Conservation (phyloP, 2,329 filamentous ascomycete genomes). For the Blumeria graminis region DNA sequence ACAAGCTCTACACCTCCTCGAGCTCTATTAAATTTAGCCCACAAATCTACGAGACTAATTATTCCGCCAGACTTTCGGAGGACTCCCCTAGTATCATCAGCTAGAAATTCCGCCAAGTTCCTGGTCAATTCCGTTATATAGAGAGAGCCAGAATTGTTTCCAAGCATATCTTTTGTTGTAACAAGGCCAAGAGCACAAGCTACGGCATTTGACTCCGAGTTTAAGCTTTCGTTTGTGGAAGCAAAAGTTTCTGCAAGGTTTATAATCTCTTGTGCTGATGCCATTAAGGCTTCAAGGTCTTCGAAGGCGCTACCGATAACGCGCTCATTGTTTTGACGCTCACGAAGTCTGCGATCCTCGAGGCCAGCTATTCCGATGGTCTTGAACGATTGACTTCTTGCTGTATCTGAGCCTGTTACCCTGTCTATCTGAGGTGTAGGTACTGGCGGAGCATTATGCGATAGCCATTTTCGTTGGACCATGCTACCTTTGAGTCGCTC, state of each 20-base stretch:
- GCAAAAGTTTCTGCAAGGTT: constrained; percentile 78
- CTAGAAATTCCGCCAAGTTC: constrained; percentile 70
- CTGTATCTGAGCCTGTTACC: constrained; percentile 16
- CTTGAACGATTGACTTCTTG: constrained; percentile 22
- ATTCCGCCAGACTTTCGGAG: constrained; percentile 64
- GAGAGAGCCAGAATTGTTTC: constrained; percentile 49
- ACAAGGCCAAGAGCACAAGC: constrained; percentile 64
- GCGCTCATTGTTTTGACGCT: constrained; percentile 77
- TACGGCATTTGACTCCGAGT: constrained; percentile 46
- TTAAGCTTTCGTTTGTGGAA: constrained; percentile 28
- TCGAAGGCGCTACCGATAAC: constrained; percentile 89
- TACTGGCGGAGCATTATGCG: constrained; percentile 70
- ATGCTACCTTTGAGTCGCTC: constrained; percentile 73
- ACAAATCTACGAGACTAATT: constrained; percentile 71
- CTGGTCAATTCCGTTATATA: constrained; percentile 74
- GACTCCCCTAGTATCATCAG: constrained; percentile 59
- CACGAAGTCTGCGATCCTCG: constrained; percentile 61
- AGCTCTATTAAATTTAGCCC: constrained; percentile 85
- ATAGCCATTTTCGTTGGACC: constrained; percentile 84
- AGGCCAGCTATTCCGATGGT: constrained; percentile 78
- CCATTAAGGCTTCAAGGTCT: constrained; percentile 89
- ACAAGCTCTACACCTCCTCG: constrained; percentile 86
- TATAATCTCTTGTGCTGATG: constrained; percentile 87
- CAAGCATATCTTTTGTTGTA: constrained; percentile 88
- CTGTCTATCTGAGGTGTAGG: constrained; percentile 32